These are phyloP conservation scores for Lactifluus echinatus DNA, from an alignment of 768 basidiomycete species.

Conservation along the genomic window DNA sequence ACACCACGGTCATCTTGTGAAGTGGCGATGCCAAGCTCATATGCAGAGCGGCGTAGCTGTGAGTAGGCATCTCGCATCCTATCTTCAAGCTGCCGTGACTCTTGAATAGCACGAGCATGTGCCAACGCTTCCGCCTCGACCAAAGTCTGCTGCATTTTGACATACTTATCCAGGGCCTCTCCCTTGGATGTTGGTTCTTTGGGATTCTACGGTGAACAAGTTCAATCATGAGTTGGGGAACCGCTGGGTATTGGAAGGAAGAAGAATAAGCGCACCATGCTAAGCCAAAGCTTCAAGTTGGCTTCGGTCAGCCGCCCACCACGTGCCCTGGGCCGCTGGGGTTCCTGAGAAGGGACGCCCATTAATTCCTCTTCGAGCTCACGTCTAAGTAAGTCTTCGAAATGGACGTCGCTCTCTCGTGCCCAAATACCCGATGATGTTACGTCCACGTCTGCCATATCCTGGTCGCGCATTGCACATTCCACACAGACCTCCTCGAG, in stretches of 20 bases:
- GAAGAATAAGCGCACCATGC: slow-evolving; percentile 44
- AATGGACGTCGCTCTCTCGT: slow-evolving; percentile 76
- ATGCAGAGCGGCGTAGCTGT: slow-evolving; percentile 69
- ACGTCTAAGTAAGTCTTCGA: slow-evolving; percentile 62
- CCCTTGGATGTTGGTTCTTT: slow-evolving; percentile 81
- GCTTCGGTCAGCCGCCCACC: slow-evolving; percentile 68
- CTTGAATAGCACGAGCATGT: slow-evolving; percentile 67
- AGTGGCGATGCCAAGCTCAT: slow-evolving; percentile 49
- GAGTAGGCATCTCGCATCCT: slow-evolving; percentile 75
- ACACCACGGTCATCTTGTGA: slow-evolving; percentile 54
- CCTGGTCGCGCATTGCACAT: slow-evolving; percentile 97
- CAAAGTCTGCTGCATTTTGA: slow-evolving; percentile 70
- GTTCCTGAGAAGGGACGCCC: slow-evolving; percentile 45
- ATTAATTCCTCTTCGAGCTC: slow-evolving; percentile 61
- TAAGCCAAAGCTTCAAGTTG: slow-evolving; percentile 74
- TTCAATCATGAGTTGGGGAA: background rate
- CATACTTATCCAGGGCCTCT: slow-evolving; percentile 72
- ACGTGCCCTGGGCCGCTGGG: slow-evolving; percentile 48
- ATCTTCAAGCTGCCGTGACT: slow-evolving; percentile 66
- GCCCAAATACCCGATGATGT: slow-evolving; percentile 84
- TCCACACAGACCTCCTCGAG: slow-evolving; percentile 86
- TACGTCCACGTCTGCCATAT: slow-evolving; percentile 94
- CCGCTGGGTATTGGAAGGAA: background rate
- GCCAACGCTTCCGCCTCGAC: slow-evolving; percentile 79
- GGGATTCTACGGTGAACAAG: slow-evolving; percentile 56